Evolutionary conservation across 441 rosid genomes (phyloP), one percentile per base, ranked within the genome.

Genomic region (Arabidopsis hybrid): DNA sequence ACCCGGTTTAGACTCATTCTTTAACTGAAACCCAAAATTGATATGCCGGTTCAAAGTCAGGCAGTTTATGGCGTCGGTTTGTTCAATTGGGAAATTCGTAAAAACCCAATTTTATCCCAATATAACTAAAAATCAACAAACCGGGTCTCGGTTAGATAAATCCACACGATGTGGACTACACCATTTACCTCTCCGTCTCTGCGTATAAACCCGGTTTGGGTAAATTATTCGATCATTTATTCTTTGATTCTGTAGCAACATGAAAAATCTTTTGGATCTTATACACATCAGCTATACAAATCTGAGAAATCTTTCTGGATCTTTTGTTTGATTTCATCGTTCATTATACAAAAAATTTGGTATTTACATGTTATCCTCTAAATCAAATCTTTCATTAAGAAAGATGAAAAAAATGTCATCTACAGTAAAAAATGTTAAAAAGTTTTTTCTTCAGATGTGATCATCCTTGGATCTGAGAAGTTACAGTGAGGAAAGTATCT

Each of bases 401-500:
- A 58, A 49, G 17, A 69, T 34, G 16, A 18, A 69, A 55, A 59
- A 36, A 7, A 3, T 60, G 61, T 8, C 60, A 71, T 50, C 8
- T 38, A 71, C 34, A n/a, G 8, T 69, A 40, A 3, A 39, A 56
- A 40, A 32, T 21, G 49, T 60, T 59, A 1, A 5, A 16, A 36
- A 1, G 0, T 0, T 31, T 8, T 11, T 18, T 34, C 26, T 65
- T 57, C 16, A 26, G 16, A 56, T 57, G 63, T 42, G 18, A 62
- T 69, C 67, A 65, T 40, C 61, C 55, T 59, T 81, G 67, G 51
- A 75, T 67, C 29, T 4, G 57, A 39, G 85, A 83, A 39, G 81
- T 80, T 73, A 82, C 78, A 14, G 65, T 59, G 10, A 67, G 56
- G 31, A 59, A 67, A 0, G 12, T 17, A 32, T 49, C 16, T 53